phyloP scores from a whole-genome alignment of 371 early-diverging fungal species.

The Mucor circinelloides region DNA sequence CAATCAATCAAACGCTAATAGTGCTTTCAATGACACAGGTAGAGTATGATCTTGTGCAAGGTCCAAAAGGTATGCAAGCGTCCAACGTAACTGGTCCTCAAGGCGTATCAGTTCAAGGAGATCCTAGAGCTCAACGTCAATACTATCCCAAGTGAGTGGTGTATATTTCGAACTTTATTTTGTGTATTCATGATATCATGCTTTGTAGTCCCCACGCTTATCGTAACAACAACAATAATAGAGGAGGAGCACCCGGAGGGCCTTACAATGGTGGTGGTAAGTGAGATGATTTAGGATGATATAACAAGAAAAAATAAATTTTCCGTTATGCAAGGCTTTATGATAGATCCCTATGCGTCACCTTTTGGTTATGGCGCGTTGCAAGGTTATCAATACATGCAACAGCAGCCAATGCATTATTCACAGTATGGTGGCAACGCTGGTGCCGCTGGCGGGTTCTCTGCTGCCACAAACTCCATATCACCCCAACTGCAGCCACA shows the following conservation, averaged over 20 bases:
- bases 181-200: not conserved
- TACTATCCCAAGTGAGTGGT: conserved; percentile 6
- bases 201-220: not conserved
- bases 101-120: conserved; percentile 75
- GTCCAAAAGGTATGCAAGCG: conserved; percentile 86
- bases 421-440: not conserved
- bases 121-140: conserved; percentile 50
- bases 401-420: conserved; percentile 1
- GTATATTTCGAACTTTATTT: not conserved
- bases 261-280: conserved; percentile 5
- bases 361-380: conserved; percentile 3
- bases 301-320: not conserved
- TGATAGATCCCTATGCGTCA: conserved; percentile 12
- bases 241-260: not conserved
- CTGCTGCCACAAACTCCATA: not conserved
- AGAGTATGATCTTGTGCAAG: conserved; percentile 80
- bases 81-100: conserved; percentile 81
- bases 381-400: conserved; percentile 7
- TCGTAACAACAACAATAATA: not conserved
- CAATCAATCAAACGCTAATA: not conserved
- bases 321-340: conserved; percentile 8
- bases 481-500: not conserved
- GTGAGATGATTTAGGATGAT: not conserved
- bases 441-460: not conserved
- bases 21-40: conserved; percentile 44